Evolutionary conservation across 2,329 filamentous ascomycete species (phyloP), one percentile per base, ranked within the genome.

Genomic region (Boeremia lycopersici): DNA sequence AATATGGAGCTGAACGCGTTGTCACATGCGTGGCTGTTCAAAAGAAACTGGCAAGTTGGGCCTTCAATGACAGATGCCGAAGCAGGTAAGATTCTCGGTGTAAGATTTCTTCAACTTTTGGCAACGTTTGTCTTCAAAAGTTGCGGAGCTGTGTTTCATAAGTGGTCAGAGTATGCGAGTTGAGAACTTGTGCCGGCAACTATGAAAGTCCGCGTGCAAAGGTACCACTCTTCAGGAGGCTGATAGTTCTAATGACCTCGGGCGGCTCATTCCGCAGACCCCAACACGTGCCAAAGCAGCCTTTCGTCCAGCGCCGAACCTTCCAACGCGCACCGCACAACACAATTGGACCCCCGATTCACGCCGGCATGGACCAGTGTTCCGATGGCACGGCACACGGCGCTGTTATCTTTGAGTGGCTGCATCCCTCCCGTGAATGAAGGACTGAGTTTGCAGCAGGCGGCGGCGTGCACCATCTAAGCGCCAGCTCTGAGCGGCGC

Each of bases 1-100:
- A 7, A 26, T 45, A 31, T n/a, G 35, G 40, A 9, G 9, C 17
- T 6, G n/a, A 40, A 35, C 23, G 45, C 51, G 33, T 40, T 29
- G n/a, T 44, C 39, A 39, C 46, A 48, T 48, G 44, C 34, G 40
- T 48, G 45, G 34, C 31, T 35, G n/a, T 23, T 13, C n/a, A 40
- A 35, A 49, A 45, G 34, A 23, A 54, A 17, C 34, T 17, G 5
- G 19, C 19, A 23, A 23, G 19, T 23, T 23, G 19, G 19, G 7
- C 19, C 33, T 23, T 33, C 26, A 25, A 39, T 23, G 19, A 23
- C 19, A 23, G 19, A 23, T 23, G 19, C 19, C 19, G 19, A 23
- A 23, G 19, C 19, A 23, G 19, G 19, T 5, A 23, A 23, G 19
- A 23, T 23, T 23, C 19, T 23, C 19, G 19, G 19, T 23, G 19